Conservation (phyloP, 2,329 filamentous ascomycete genomes). For the Cylindrodendrum hubeiense region DNA sequence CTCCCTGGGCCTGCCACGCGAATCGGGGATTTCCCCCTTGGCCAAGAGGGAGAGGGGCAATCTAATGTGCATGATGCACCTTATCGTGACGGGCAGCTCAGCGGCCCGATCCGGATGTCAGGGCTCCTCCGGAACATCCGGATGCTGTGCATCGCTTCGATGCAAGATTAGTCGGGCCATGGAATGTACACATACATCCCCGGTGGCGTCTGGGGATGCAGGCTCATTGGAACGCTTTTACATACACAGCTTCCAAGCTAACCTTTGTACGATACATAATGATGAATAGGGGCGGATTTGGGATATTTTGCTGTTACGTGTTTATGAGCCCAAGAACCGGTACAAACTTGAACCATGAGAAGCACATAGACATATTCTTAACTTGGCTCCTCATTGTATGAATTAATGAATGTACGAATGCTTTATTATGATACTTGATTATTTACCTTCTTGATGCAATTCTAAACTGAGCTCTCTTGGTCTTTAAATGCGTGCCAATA, state of each 20-base stretch:
- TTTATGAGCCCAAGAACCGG: constrained; percentile 3
- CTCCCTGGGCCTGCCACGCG: constrained; percentile 19
- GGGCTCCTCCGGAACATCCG: constrained; percentile 17
- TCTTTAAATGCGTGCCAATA: neutral
- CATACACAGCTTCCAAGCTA: neutral
- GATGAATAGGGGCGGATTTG: neutral
- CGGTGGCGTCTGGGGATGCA: neutral
- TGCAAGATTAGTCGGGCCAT: constrained; percentile 1
- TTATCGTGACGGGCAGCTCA: constrained; percentile 1
- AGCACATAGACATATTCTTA: neutral
- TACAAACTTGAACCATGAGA: constrained; percentile 9
- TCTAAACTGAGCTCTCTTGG: neutral
- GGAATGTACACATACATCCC: constrained; percentile 1
- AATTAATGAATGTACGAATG: constrained; percentile 41
- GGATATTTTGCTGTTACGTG: constrained; percentile 2
- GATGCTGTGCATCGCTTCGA: constrained; percentile 9
- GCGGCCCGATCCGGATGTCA: constrained; percentile 18
- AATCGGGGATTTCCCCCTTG: constrained; percentile 31
- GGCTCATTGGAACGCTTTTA: neutral
- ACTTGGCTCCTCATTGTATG: constrained; percentile 7
- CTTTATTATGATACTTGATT: neutral
- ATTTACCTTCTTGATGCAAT: neutral
- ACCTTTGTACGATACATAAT: neutral
- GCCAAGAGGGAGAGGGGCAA: neutral
- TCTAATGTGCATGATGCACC: constrained; percentile 17